Percentiles rank a stretch among this genome's conserved stretches.
phyloP scores from a whole-genome alignment of 768 basidiomycete species.

The Termitomyces sp. region DNA sequence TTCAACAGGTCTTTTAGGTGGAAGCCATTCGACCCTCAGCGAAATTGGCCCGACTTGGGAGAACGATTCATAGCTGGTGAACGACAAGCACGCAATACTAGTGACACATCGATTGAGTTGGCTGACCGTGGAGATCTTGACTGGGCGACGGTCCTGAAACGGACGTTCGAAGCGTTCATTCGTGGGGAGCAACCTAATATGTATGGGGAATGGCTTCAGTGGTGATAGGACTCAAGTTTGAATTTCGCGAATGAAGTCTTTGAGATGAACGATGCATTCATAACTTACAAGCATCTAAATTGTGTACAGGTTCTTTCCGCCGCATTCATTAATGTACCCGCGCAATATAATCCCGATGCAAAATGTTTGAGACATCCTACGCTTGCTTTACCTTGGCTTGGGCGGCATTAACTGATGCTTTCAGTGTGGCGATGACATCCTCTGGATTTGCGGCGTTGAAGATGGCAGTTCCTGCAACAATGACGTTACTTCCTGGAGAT shows the following conservation, averaged over 20 bases:
- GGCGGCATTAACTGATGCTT: slow-evolving; percentile 62
- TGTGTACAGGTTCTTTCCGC: background rate
- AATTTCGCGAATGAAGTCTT: background rate
- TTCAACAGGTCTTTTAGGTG: slow-evolving; percentile 51
- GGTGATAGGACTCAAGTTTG: slow-evolving; percentile 24
- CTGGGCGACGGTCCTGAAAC: slow-evolving; percentile 93
- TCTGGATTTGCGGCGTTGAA: slow-evolving; percentile 79
- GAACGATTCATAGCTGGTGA: slow-evolving; percentile 73
- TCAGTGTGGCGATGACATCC: slow-evolving; percentile 68
- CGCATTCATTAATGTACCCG: background rate
- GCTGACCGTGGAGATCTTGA: slow-evolving; percentile 76
- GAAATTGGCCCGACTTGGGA: slow-evolving; percentile 97
- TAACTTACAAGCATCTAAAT: slow-evolving; percentile 3
- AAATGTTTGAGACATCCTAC: background rate
- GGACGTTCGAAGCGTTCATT: slow-evolving; percentile 91
- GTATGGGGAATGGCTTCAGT: slow-evolving; percentile 81
- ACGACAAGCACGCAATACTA: slow-evolving; percentile 47
- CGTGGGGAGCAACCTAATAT: slow-evolving; percentile 90
- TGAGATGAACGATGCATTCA: too few species aligned
- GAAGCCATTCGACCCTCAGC: slow-evolving; percentile 87
- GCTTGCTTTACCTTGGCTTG: slow-evolving; percentile 38
- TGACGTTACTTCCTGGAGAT: slow-evolving; percentile 85
- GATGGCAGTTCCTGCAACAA: slow-evolving; percentile 96
- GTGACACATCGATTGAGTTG: slow-evolving; percentile 30
- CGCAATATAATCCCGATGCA: background rate